A percentile compares a stretch with the other conserved stretches of the same genome.
phyloP scores from a whole-genome alignment of 2,329 filamentous ascomycete genomes.

The Botrytis byssoidea region DNA sequence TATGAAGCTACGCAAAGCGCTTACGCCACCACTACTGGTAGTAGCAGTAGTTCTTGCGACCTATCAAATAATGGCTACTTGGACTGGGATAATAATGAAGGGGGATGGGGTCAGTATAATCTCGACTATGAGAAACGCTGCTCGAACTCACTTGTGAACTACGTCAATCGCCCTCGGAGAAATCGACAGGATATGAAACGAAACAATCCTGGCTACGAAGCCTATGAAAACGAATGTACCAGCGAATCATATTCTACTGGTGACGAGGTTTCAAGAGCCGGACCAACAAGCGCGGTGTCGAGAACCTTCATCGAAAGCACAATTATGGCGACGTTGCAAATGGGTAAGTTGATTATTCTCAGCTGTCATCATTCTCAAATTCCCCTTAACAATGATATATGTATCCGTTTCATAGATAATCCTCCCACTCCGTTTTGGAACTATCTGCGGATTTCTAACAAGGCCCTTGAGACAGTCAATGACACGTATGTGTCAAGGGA shows the following conservation, averaged over 20 bases:
- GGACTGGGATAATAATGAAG: neutral
- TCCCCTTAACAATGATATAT: neutral
- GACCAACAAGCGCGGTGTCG: neutral
- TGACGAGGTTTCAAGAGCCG: rapidly evolving
- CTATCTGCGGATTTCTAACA: neutral
- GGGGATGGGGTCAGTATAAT: neutral
- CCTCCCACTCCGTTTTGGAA: too few species aligned
- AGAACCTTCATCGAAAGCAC: neutral
- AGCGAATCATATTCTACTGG: neutral
- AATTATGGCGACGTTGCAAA: too few species aligned
- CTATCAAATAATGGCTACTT: neutral
- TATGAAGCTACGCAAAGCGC: neutral
- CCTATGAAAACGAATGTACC: neutral
- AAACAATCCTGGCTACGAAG: neutral
- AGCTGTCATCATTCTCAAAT: neutral
- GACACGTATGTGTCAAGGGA: neutral
- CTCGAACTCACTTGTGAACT: neutral
- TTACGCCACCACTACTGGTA: neutral
- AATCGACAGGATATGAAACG: neutral
- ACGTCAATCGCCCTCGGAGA: neutral
- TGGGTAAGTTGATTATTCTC: neutral
- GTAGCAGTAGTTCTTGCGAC: neutral
- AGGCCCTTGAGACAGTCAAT: neutral
- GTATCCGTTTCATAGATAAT: neutral
- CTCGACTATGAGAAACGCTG: neutral